These are phyloP conservation scores for Prosopis cineraria DNA, from an alignment of 306 rosid genomes.

Conservation along the genomic window DNA sequence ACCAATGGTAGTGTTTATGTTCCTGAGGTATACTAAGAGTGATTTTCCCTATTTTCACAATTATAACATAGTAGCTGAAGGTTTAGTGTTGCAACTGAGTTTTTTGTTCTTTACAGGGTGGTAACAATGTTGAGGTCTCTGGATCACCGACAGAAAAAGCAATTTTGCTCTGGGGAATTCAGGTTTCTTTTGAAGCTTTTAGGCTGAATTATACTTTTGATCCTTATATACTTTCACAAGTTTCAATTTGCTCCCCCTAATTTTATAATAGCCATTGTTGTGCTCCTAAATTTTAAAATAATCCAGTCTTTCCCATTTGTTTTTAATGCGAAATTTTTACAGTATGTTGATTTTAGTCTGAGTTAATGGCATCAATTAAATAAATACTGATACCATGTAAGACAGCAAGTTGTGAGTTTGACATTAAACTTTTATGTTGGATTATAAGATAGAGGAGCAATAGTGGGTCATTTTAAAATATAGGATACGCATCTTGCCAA, in stretches of 20 bases:
- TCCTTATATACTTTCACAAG: neutral
- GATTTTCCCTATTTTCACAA: neutral
- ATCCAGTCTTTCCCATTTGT: neutral
- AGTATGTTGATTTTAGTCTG: neutral
- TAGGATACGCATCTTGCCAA: neutral
- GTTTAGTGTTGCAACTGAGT: neutral
- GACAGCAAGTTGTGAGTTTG: neutral
- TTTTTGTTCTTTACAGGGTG: slow-evolving; percentile 44
- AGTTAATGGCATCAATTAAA: neutral
- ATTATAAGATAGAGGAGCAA: neutral
- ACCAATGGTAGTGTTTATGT: slow-evolving; percentile 72
- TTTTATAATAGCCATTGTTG: neutral
- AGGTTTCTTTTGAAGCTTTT: slow-evolving; percentile 47
- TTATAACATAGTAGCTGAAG: neutral
- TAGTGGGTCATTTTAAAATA: neutral
- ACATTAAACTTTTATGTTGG: neutral
- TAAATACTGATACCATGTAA: neutral
- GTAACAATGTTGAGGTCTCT: slow-evolving; percentile 62
- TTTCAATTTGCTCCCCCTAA: neutral
- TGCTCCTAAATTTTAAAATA: neutral
- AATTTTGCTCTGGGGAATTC: slow-evolving; percentile 71
- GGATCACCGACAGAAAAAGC: slow-evolving; percentile 98
- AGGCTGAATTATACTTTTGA: neutral
- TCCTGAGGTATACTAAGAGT: slow-evolving; percentile 60
- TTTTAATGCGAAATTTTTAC: neutral